Evolutionary conservation across 1,284 basidiomycete genomes (phyloP).

Genomic region (Blastosporella zonata): DNA sequence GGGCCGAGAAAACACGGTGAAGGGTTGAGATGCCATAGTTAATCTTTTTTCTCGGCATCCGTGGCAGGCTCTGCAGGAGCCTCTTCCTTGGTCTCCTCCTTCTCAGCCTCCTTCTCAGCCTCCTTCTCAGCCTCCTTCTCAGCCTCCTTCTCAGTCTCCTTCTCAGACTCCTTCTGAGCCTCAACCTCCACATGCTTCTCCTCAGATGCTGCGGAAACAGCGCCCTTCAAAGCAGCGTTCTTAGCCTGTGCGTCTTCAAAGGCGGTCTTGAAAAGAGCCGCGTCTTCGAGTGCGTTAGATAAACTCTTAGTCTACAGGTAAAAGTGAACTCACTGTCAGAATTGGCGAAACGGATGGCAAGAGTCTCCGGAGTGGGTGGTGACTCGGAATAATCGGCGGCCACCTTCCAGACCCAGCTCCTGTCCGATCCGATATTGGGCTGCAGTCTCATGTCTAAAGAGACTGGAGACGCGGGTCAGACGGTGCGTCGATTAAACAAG

Average conservation of each 20-base stretch:
- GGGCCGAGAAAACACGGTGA: constrained; percentile 7
- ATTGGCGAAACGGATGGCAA: constrained; percentile 98
- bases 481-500: not conserved
- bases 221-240: constrained; percentile 48
- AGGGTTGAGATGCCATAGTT: constrained; percentile 9
- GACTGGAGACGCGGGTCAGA: constrained; percentile 49
- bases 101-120: constrained; percentile 23
- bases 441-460: constrained; percentile 90
- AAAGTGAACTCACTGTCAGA: constrained; percentile 75
- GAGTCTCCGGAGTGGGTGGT: constrained; percentile 87
- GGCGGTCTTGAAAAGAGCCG: constrained; percentile 80
- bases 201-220: constrained; percentile 25
- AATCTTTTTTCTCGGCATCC: constrained; percentile 29
- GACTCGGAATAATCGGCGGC: constrained; percentile 92
- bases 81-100: constrained; percentile 30
- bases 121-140: constrained; percentile 22
- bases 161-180: constrained; percentile 14
- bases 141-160: constrained; percentile 20
- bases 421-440: constrained; percentile 98
- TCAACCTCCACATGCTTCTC: too few species aligned
- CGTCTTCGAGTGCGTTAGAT: constrained; percentile 53
- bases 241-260: constrained; percentile 83
- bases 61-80: constrained; percentile 24
- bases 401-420: constrained; percentile 99
- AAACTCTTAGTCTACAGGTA: not conserved